Conservation (phyloP, 108 stramenopile genomes). For the Fragilaria crotonensis region DNA sequence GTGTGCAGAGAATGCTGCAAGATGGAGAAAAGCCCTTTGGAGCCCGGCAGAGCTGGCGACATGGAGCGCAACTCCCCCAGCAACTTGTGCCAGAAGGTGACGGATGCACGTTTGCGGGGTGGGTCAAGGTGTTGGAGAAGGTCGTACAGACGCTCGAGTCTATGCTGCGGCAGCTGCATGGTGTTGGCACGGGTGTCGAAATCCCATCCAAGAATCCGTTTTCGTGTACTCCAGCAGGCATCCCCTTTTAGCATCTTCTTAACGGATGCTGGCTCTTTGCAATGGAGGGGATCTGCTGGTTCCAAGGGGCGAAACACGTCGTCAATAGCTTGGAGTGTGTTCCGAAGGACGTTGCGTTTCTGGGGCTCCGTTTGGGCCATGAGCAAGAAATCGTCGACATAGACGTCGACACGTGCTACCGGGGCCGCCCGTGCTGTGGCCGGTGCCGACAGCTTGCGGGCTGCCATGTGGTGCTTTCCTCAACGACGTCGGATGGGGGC, state of each 20-base stretch:
- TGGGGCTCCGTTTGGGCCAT: too few species aligned
- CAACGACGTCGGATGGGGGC: too few species aligned
- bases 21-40: slow-evolving; percentile 20
- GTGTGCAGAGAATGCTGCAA: slow-evolving; percentile 25
- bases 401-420: too few species aligned
- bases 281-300: slow-evolving; percentile 10
- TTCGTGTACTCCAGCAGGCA: slow-evolving; percentile 18
- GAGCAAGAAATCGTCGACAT: too few species aligned
- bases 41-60: slow-evolving; percentile 27
- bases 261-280: slow-evolving; percentile 35
- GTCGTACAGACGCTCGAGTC: slow-evolving; percentile 14
- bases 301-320: slow-evolving; percentile 19
- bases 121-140: slow-evolving; percentile 6
- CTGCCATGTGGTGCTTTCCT: too few species aligned
- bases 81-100: slow-evolving; percentile 25
- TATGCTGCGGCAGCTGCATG: slow-evolving; percentile 21
- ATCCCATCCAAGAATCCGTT: slow-evolving; percentile 30
- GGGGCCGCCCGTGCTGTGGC: too few species aligned
- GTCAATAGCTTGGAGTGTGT: slow-evolving; percentile 22
- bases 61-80: slow-evolving; percentile 35
- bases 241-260: too few species aligned
- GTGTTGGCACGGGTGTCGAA: slow-evolving; percentile 21
- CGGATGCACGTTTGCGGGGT: slow-evolving; percentile 1
- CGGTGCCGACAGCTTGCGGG: too few species aligned
- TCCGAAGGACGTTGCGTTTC: slow-evolving; percentile 6